phyloP scores from a whole-genome alignment of 1,284 basidiomycete genomes.

The Melampsora medusae region DNA sequence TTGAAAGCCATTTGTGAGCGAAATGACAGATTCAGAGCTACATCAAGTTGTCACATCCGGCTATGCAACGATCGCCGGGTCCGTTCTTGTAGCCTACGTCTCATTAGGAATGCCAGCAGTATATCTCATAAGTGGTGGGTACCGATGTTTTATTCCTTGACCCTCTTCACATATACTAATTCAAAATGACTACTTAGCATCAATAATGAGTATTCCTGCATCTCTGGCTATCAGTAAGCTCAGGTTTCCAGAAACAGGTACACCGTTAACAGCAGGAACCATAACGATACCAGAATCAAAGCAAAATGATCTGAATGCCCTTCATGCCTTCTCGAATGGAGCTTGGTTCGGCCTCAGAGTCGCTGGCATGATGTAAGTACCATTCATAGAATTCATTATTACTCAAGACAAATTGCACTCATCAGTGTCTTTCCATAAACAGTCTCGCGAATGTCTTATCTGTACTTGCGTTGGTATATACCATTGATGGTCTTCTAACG shows the following conservation, averaged over 20 bases:
- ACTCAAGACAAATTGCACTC: slow-evolving; percentile 59
- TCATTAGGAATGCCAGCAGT: slow-evolving; percentile 72
- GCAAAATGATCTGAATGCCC: slow-evolving; percentile 68
- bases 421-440: slow-evolving; percentile 60
- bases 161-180: not conserved
- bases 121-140: slow-evolving; percentile 70
- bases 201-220: slow-evolving; percentile 90
- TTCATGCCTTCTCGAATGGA: slow-evolving; percentile 84
- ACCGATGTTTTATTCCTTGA: not conserved
- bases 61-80: slow-evolving; percentile 86
- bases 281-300: slow-evolving; percentile 68
- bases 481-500: slow-evolving; percentile 78
- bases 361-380: slow-evolving; percentile 72
- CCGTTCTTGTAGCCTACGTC: slow-evolving; percentile 81
- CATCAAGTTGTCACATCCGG: slow-evolving; percentile 87
- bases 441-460: slow-evolving; percentile 56
- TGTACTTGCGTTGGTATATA: slow-evolving; percentile 73
- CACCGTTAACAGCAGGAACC: slow-evolving; percentile 77
- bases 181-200: slow-evolving; percentile 56
- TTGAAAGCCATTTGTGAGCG: slow-evolving; percentile 70
- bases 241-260: slow-evolving; percentile 75
- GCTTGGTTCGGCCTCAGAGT: slow-evolving; percentile 80
- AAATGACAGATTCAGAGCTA: slow-evolving; percentile 83
- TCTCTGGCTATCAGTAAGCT: slow-evolving; percentile 87
- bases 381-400: slow-evolving; percentile 66